These are phyloP conservation scores for Arachis monticola DNA, from an alignment of 331 rosid genomes.

Conservation along the genomic window DNA sequence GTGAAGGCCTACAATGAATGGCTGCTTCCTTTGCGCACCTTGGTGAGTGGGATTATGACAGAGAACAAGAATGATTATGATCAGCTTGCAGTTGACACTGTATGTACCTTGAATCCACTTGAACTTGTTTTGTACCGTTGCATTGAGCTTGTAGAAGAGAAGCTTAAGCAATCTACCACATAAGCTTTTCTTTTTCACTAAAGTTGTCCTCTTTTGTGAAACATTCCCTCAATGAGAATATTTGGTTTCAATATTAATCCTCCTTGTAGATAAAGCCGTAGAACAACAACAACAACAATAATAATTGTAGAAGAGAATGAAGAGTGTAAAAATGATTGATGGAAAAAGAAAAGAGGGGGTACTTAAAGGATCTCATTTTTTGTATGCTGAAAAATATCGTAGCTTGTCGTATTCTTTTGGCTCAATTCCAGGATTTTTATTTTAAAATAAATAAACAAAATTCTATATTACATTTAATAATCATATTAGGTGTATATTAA, in stretches of 20 bases:
- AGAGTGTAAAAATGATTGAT: too few relatives aligned
- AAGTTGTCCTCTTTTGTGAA: not conserved
- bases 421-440: too few relatives aligned
- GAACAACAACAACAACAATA: not conserved
- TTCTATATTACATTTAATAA: too few relatives aligned
- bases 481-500: too few relatives aligned
- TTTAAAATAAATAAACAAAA: too few relatives aligned
- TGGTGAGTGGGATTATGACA: constrained; percentile 65
- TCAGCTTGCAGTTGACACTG: constrained; percentile 53
- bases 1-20: constrained; percentile 70
- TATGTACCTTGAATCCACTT: constrained; percentile 76
- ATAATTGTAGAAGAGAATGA: too few relatives aligned
- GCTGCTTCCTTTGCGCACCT: constrained; percentile 79
- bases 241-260: constrained; percentile 8
- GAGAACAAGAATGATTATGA: constrained; percentile 61
- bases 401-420: too few relatives aligned
- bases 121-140: constrained; percentile 84
- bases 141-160: constrained; percentile 83
- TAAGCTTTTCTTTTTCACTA: not conserved
- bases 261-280: not conserved
- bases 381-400: too few relatives aligned
- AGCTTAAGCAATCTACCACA: constrained; percentile 48
- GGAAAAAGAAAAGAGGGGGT: too few relatives aligned
- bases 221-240: not conserved
- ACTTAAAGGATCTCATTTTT: too few relatives aligned